Percentiles rank a stretch among this genome's conserved stretches.
Evolutionary conservation across 2,329 filamentous ascomycete species (phyloP).

Genomic region (Fusarium albidum): DNA sequence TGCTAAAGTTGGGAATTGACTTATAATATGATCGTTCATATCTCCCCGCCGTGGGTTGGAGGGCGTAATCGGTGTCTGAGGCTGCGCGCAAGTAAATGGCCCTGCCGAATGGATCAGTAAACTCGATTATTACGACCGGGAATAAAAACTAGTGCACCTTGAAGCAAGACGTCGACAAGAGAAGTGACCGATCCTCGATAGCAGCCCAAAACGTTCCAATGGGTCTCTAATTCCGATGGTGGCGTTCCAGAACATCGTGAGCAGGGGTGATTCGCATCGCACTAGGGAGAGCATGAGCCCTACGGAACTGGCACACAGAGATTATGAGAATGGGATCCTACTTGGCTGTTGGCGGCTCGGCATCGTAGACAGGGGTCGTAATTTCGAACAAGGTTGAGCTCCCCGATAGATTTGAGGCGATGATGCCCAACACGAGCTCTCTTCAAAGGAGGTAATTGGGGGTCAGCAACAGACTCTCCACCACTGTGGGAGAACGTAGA

Average conservation of each 20-base stretch:
- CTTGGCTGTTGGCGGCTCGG: slow-evolving; percentile 54
- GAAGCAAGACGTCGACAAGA: slow-evolving; percentile 59
- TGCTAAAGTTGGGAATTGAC: slow-evolving; percentile 53
- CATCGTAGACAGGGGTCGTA: slow-evolving; percentile 61
- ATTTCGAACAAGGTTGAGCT: slow-evolving; percentile 59
- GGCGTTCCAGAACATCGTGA: slow-evolving; percentile 53
- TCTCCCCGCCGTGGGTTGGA: slow-evolving; percentile 57
- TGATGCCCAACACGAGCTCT: slow-evolving; percentile 60
- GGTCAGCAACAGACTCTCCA: slow-evolving; percentile 58
- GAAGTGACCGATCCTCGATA: slow-evolving; percentile 57
- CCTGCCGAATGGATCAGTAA: slow-evolving; percentile 44
- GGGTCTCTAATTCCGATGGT: slow-evolving; percentile 49
- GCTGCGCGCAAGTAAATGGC: slow-evolving; percentile 57
- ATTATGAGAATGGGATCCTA: slow-evolving; percentile 42
- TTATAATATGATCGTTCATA: slow-evolving; percentile 62
- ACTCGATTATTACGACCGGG: background rate
- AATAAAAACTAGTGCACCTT: slow-evolving; percentile 48
- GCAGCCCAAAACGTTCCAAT: slow-evolving; percentile 61
- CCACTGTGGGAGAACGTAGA: slow-evolving; percentile 48
- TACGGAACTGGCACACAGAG: background rate
- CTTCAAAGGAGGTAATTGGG: slow-evolving; percentile 63
- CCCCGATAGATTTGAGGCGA: slow-evolving; percentile 64
- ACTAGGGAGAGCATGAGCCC: slow-evolving; percentile 48
- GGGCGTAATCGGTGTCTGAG: slow-evolving; percentile 59
- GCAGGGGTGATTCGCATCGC: slow-evolving; percentile 60